A percentile compares a stretch with the other conserved stretches of the same genome.
phyloP scores from a whole-genome alignment of 1,284 basidiomycete genomes.

The Ceratorhiza oryzae-sativae region DNA sequence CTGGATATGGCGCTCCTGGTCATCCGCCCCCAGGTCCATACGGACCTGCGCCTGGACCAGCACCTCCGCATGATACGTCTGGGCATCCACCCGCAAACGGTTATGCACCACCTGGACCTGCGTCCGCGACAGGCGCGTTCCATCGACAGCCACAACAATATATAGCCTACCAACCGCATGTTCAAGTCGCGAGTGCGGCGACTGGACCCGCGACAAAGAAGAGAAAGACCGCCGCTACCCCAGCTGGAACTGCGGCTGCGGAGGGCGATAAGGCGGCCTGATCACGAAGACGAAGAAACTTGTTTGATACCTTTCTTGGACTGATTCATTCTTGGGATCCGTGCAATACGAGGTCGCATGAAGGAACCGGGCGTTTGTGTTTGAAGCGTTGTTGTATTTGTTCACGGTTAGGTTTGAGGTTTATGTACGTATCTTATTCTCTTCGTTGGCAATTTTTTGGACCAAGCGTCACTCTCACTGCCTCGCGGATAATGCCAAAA shows the following conservation, averaged over 20 bases:
- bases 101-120: neutral
- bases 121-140: neutral
- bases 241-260: neutral
- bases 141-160: constrained; percentile 9
- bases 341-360: neutral
- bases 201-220: neutral
- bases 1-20: too few species aligned
- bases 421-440: neutral
- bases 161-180: constrained; percentile 12
- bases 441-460: neutral
- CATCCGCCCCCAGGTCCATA: neutral
- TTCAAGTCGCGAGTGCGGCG: neutral
- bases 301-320: neutral
- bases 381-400: neutral
- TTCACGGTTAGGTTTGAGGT: neutral
- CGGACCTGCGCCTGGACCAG: neutral
- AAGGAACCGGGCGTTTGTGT: neutral
- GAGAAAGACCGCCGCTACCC: neutral
- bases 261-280: constrained; percentile 13
- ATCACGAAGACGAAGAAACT: neutral
- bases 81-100: neutral
- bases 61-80: neutral
- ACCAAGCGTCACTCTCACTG: neutral
- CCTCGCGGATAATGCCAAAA: neutral
- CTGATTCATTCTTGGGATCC: constrained; percentile 2